Base-by-base conservation (phyloP, 805 yeast genomes). In the Ogataea populi-albae region DNA sequence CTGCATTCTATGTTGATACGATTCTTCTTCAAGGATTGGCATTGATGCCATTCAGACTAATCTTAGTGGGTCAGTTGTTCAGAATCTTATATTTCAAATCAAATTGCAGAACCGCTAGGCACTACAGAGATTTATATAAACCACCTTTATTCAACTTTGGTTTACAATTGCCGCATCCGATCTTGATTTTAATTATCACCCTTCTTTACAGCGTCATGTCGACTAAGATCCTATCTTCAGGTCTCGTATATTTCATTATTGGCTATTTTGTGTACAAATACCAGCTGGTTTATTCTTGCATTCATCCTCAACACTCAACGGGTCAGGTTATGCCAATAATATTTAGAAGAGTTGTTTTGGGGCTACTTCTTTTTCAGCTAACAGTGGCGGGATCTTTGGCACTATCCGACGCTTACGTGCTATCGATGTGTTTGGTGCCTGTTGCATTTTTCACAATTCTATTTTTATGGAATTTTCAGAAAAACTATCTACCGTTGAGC, bases 121-220 rank as follows among this genome's bases (percentile, higher is more conserved):
- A 89, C 49, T 77, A 75, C 51, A 73, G 79, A 46, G 73, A 78
- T 24, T 62, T 87, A 19, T 84, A 85, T 64, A 81, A 77, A 47
- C 97, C 98, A 0, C 95, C 95, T n/a, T 72, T 77, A 11, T 87
- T 91, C 68, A 86, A 88, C 57, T 89, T 89, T 43, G 98, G 98
- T 0, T 62, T 93, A 22, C 86, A 85, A 49, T 68, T 91, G 38
- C 98, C 98, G 0, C 96, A 86, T 53, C 96, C 98, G 5, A 71
- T 91, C 37, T 67, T 93, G 45, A 82, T 91, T 24, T 73, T 91
- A 35, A 81, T 89, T 35, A 86, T 91, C 33, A 83, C 94, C 4
- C 68, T 91, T 40, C 79, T 88, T 19, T 91, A 91, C 65, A 84
- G 95, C 38, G 89, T 88, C 8, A 76, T 91, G 71, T 84, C 96